These are phyloP conservation scores for Malania oleifera DNA, from an alignment of 164 flowering plant genomes.

Conservation along the genomic window DNA sequence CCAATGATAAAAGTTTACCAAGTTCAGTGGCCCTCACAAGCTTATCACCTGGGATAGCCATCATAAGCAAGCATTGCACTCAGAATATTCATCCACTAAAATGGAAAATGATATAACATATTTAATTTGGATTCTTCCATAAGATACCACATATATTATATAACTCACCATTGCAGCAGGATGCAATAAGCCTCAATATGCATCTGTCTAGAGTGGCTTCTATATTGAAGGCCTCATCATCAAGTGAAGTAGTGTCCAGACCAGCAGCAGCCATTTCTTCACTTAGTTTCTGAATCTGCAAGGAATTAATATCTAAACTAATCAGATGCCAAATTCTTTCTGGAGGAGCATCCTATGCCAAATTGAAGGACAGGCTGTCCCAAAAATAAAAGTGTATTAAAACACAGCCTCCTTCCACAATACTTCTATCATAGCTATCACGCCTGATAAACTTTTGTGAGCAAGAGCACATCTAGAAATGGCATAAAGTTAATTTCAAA, in stretches of 20 bases:
- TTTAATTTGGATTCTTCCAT: no score
- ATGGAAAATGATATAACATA: no score
- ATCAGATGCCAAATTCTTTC: background rate
- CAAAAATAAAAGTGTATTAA: no score
- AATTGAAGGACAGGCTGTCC: no score
- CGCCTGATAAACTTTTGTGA: background rate
- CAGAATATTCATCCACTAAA: no score
- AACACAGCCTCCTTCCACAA: no score
- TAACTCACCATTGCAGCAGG: constrained; percentile 84
- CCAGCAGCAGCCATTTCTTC: constrained; percentile 57
- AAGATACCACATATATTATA: no score
- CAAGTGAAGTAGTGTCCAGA: constrained; percentile 46
- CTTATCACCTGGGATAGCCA: constrained; percentile 70
- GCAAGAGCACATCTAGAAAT: background rate
- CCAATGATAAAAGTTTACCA: constrained; percentile 68
- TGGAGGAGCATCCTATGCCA: no score
- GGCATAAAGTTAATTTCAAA: background rate
- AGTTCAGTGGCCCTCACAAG: constrained; percentile 88
- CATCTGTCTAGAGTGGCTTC: constrained; percentile 85
- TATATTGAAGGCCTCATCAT: constrained; percentile 70
- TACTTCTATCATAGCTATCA: background rate
- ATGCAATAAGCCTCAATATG: constrained; percentile 84
- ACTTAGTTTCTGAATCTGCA: constrained; percentile 57
- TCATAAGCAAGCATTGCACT: constrained; percentile 1
- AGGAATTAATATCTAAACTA: background rate